Evolutionary conservation across 768 basidiomycete species (phyloP).

Genomic region (Mycena epipterygia): DNA sequence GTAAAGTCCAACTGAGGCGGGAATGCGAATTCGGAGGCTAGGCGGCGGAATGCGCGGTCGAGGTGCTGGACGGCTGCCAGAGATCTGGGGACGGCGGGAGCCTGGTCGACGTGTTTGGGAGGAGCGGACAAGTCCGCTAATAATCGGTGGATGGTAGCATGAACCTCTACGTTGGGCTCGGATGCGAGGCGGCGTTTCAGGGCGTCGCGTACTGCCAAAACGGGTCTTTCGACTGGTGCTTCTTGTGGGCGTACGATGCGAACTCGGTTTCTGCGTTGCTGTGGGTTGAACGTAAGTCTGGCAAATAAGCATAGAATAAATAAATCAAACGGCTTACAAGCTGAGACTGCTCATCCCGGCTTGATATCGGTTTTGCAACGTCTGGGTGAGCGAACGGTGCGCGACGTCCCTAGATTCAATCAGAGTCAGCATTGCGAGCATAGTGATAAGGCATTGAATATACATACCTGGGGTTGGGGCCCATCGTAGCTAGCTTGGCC

Average conservation of each 20-base stretch:
- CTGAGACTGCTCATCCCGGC: neutral
- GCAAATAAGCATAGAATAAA: neutral
- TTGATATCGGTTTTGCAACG: neutral
- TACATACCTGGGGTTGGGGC: neutral
- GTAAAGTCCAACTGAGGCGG: constrained; percentile 49
- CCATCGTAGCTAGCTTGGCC: neutral
- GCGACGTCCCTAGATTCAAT: neutral
- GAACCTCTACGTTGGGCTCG: constrained; percentile 24
- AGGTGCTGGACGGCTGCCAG: constrained; percentile 43
- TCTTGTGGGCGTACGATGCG: constrained; percentile 5
- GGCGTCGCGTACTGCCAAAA: neutral
- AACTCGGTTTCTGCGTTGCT: constrained; percentile 13
- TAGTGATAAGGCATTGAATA: neutral
- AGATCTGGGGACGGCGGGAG: constrained; percentile 30
- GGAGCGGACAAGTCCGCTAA: constrained; percentile 3
- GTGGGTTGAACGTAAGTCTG: neutral
- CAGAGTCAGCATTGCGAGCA: neutral
- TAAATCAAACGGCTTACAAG: neutral
- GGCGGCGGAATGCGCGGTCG: constrained; percentile 40
- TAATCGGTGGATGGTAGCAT: constrained; percentile 28
- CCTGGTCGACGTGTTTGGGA: neutral
- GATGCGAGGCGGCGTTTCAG: constrained; percentile 15
- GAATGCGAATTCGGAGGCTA: constrained; percentile 47
- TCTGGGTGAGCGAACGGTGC: neutral
- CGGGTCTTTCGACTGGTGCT: neutral